phyloP scores from a whole-genome alignment of 1,139 yeast genomes.

The Suhomyces guaymorum region DNA sequence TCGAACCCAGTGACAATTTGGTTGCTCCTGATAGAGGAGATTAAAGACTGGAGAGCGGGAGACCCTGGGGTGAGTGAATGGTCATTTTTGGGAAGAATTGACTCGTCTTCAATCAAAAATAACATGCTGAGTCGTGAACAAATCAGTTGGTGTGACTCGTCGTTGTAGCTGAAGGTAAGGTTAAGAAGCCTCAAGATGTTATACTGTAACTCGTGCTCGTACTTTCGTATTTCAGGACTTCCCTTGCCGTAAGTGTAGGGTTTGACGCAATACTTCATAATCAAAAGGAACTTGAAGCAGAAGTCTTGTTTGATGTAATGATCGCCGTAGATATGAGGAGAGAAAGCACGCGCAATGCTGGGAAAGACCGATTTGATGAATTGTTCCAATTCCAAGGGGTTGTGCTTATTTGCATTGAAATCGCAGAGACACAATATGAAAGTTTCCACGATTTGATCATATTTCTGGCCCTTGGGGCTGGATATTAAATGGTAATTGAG shows the following conservation, averaged over 20 bases:
- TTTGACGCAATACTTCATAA: slow-evolving; percentile 6
- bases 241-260: slow-evolving; percentile 5
- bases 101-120: slow-evolving; percentile 5
- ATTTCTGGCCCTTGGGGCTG: not conserved
- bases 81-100: not conserved
- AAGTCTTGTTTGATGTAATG: slow-evolving; percentile 8
- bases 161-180: slow-evolving; percentile 7
- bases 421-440: slow-evolving; percentile 16
- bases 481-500: slow-evolving; percentile 8
- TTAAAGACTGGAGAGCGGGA: slow-evolving; percentile 1
- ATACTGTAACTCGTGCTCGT: slow-evolving; percentile 9
- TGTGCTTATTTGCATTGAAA: slow-evolving; percentile 15
- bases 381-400: slow-evolving; percentile 9
- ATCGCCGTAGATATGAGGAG: slow-evolving; percentile 1
- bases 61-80: slow-evolving; percentile 1
- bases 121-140: slow-evolving; percentile 1
- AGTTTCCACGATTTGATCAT: slow-evolving; percentile 9
- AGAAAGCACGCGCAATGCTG: slow-evolving; percentile 5
- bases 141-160: slow-evolving; percentile 1
- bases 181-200: slow-evolving; percentile 11
- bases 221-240: not conserved
- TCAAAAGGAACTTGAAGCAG: slow-evolving; percentile 7
- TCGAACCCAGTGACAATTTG: slow-evolving; percentile 8
- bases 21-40: slow-evolving; percentile 3
- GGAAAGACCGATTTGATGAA: slow-evolving; percentile 16